These are phyloP conservation scores for Backusella circina DNA, from an alignment of 192 early-diverging fungal species.

Conservation along the genomic window DNA sequence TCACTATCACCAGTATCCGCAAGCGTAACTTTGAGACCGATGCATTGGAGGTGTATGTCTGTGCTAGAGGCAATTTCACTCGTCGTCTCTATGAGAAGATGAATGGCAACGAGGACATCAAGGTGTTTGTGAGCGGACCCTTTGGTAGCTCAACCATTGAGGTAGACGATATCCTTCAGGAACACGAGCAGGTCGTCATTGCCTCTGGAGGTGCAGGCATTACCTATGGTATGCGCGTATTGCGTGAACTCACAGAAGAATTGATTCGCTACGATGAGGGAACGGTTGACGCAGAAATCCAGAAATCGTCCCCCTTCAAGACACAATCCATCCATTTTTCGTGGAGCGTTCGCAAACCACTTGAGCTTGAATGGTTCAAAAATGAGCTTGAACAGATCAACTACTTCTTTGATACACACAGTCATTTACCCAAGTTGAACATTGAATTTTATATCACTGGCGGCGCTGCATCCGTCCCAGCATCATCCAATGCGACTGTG, in stretches of 20 bases:
- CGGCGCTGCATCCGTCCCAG: not conserved
- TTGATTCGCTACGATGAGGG: not conserved
- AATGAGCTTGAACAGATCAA: slow-evolving; percentile 6
- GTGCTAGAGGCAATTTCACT: slow-evolving; percentile 42
- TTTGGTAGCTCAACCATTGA: slow-evolving; percentile 18
- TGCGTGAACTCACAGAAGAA: slow-evolving; percentile 30
- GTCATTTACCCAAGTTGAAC: slow-evolving; percentile 8
- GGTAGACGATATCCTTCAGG: slow-evolving; percentile 10
- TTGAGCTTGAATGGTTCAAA: slow-evolving; percentile 26
- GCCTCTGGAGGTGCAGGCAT: slow-evolving; percentile 44
- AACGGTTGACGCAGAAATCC: not conserved
- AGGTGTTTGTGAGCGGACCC: slow-evolving; percentile 42
- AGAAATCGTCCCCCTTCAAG: not conserved
- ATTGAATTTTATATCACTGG: not conserved
- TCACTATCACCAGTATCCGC: slow-evolving; percentile 41
- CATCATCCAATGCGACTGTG: not conserved
- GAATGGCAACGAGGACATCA: slow-evolving; percentile 31
- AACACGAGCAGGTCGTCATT: slow-evolving; percentile 25
- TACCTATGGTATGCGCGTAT: slow-evolving; percentile 39
- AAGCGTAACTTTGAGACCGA: slow-evolving; percentile 3
- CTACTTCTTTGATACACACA: not conserved
- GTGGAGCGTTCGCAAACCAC: slow-evolving; percentile 16
- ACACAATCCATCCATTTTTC: slow-evolving; percentile 19
- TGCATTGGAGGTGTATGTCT: slow-evolving; percentile 34
- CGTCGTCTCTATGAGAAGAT: slow-evolving; percentile 27